Conservation (phyloP, 75 land plant species). For the Isoetes taiwanensis region DNA sequence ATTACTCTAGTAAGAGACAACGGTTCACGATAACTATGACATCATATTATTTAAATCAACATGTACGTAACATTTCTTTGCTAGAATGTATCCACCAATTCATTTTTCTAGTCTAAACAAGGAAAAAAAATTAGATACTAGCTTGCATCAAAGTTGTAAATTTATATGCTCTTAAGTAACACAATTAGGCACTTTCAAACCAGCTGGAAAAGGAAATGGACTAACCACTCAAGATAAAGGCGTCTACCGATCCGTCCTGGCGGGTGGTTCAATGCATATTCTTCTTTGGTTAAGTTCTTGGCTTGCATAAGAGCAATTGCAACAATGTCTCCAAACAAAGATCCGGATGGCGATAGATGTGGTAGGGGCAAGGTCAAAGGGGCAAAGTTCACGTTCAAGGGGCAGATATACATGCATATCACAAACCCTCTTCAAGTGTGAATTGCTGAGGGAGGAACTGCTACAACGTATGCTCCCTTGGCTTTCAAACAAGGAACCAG, state of each 20-base stretch:
- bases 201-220: too few relatives aligned
- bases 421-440: conserved; percentile 32
- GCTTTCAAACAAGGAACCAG: conserved; percentile 74
- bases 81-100: too few relatives aligned
- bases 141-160: too few relatives aligned
- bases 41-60: too few relatives aligned
- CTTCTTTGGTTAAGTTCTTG: conserved; percentile 63
- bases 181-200: too few relatives aligned
- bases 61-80: too few relatives aligned
- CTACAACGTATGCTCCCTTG: conserved; percentile 61
- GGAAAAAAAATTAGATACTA: too few relatives aligned
- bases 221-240: too few relatives aligned
- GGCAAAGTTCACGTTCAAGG: conserved; percentile 84
- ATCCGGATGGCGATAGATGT: conserved; percentile 94
- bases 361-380: conserved; percentile 89
- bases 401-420: conserved; percentile 89
- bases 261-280: conserved; percentile 93
- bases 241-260: conserved; percentile 91
- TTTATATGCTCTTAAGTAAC: too few relatives aligned
- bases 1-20: too few relatives aligned
- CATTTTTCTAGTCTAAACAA: too few relatives aligned
- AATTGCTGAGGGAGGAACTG: conserved; percentile 41
- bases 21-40: too few relatives aligned
- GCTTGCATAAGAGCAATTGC: conserved; percentile 89
- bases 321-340: conserved; percentile 94